A percentile compares a stretch with the other conserved stretches of the same genome.
Conservation (phyloP, 1,284 basidiomycete genomes). For the Pseudozyma tsukubaensis region DNA sequence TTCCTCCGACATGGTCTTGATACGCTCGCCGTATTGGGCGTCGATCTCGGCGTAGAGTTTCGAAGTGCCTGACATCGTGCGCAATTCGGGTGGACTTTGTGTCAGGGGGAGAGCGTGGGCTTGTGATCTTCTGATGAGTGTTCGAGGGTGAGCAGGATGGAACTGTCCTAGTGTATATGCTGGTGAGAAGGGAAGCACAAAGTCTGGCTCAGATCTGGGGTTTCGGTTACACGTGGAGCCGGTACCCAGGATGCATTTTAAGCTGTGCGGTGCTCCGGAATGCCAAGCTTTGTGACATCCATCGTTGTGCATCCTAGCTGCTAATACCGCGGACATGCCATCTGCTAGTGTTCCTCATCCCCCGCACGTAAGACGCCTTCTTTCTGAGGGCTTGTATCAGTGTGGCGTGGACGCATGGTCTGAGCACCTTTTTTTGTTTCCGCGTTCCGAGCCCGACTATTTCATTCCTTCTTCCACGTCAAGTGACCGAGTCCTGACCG, state of each 20-base stretch:
- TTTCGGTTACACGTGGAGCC: conserved; percentile 21
- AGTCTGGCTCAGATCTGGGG: too few species aligned
- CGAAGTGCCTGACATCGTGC: conserved; percentile 44
- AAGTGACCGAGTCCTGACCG: conserved; percentile 10
- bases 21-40: conserved; percentile 17
- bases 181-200: not conserved
- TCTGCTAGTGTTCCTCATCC: not conserved
- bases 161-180: not conserved
- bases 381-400: not conserved
- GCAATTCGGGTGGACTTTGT: not conserved
- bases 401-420: conserved; percentile 2
- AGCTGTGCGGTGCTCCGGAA: too few species aligned
- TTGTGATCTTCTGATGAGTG: not conserved
- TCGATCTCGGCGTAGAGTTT: conserved; percentile 39
- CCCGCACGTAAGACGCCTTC: not conserved
- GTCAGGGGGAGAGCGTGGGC: not conserved
- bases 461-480: conserved; percentile 6
- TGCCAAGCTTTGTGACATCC: conserved; percentile 28
- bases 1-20: conserved; percentile 30
- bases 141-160: not conserved
- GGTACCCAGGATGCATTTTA: not conserved
- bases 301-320: too few species aligned
- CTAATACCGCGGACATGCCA: too few species aligned
- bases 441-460: not conserved
- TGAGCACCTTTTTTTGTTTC: not conserved